These are phyloP conservation scores for Populus tomentosa DNA, from an alignment of 441 rosid genomes.

Conservation along the genomic window DNA sequence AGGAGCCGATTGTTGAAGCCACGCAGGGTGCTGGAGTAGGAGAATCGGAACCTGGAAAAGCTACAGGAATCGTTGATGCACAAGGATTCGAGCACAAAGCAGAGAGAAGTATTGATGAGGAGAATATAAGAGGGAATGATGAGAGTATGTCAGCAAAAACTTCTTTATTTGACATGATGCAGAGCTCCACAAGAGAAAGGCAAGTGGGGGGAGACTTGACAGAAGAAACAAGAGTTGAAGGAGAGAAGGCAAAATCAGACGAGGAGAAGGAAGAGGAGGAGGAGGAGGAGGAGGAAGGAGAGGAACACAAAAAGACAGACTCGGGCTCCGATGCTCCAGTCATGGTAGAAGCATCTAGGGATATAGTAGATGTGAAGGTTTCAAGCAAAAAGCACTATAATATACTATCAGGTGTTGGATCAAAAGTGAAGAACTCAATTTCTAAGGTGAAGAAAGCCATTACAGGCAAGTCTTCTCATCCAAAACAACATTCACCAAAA, in stretches of 20 bases:
- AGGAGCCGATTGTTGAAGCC: slow-evolving; percentile 21
- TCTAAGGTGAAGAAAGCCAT: slow-evolving; percentile 92
- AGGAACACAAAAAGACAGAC: slow-evolving; percentile 50
- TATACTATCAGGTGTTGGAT: slow-evolving; percentile 81
- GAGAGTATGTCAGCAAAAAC: slow-evolving; percentile 21
- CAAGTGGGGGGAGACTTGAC: slow-evolving; percentile 17
- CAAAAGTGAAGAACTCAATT: slow-evolving; percentile 88
- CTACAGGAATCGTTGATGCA: slow-evolving; percentile 19
- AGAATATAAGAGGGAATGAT: slow-evolving; percentile 10
- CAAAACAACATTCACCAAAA: slow-evolving; percentile 56
- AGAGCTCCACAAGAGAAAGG: slow-evolving; percentile 27
- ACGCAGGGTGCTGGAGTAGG: slow-evolving; percentile 20
- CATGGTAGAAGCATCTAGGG: slow-evolving; percentile 61
- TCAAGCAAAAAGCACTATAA: slow-evolving; percentile 70
- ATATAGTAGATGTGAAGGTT: slow-evolving; percentile 38
- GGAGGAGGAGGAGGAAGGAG: slow-evolving; percentile 30
- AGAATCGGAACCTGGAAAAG: slow-evolving; percentile 22
- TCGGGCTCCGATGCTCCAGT: slow-evolving; percentile 56
- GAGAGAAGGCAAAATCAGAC: slow-evolving; percentile 41
- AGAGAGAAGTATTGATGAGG: slow-evolving; percentile 6
- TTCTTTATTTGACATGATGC: slow-evolving; percentile 33
- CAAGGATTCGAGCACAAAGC: slow-evolving; percentile 24
- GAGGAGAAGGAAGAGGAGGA: slow-evolving; percentile 29
- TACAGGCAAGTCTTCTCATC: slow-evolving; percentile 72
- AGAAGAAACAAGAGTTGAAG: slow-evolving; percentile 19